Conservation (phyloP, 768 basidiomycete genomes). For the Amanita exitialis region DNA sequence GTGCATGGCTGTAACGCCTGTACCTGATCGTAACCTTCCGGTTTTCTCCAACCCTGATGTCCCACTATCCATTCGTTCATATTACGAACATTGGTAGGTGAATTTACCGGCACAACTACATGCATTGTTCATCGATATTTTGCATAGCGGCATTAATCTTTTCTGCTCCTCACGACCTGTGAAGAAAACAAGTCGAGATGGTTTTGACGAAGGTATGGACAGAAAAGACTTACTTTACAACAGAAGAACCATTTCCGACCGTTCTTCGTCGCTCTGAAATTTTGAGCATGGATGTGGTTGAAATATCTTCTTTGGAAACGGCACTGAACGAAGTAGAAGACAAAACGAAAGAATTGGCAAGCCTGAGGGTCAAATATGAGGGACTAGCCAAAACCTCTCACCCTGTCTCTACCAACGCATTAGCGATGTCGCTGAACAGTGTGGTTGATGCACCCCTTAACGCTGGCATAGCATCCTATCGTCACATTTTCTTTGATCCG, state of each 20-base stretch:
- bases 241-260: constrained; percentile 85
- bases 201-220: constrained; percentile 71
- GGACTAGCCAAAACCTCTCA: constrained; percentile 72
- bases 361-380: constrained; percentile 60
- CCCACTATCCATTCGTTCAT: constrained; percentile 65
- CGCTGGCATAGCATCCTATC: constrained; percentile 70
- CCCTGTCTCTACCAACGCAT: constrained; percentile 62
- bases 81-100: constrained; percentile 76
- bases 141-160: constrained; percentile 60
- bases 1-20: constrained; percentile 76
- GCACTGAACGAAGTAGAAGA: constrained; percentile 75
- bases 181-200: constrained; percentile 52
- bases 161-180: constrained; percentile 74
- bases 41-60: constrained; percentile 86
- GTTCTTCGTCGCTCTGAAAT: constrained; percentile 87
- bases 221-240: constrained; percentile 82
- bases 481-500: constrained; percentile 64
- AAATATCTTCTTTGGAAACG: constrained; percentile 80
- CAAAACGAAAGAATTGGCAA: constrained; percentile 70
- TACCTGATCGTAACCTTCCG: constrained; percentile 66
- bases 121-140: not conserved
- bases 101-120: not conserved
- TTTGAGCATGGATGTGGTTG: constrained; percentile 52
- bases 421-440: constrained; percentile 81
- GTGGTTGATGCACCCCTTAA: constrained; percentile 78